These are phyloP conservation scores for Fraxinus ornus DNA, from an alignment of 305 asterid species.

Conservation along the genomic window DNA sequence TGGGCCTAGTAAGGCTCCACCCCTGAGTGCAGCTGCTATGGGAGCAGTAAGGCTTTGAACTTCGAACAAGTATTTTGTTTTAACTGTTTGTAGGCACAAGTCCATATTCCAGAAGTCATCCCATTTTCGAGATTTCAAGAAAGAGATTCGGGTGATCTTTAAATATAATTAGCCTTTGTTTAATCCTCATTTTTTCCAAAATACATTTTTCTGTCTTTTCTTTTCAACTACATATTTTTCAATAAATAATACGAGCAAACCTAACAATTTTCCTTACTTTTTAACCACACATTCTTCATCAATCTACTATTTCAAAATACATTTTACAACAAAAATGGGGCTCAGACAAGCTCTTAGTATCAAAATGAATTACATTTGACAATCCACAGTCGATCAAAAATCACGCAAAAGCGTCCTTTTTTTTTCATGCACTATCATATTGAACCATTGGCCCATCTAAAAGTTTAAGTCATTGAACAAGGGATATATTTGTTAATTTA, in stretches of 20 bases:
- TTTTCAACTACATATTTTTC: too few species aligned
- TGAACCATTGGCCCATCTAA: background rate
- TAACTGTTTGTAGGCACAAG: slow-evolving; percentile 79
- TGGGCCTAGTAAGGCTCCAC: too few species aligned
- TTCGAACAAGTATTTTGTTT: slow-evolving; percentile 65
- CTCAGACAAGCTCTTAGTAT: background rate
- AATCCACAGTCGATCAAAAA: slow-evolving; percentile 1
- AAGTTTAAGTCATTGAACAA: too few species aligned
- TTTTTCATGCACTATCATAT: slow-evolving; percentile 41
- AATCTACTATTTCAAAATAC: too few species aligned
- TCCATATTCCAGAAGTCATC: slow-evolving; percentile 86
- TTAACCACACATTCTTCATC: too few species aligned
- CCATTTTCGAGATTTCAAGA: slow-evolving; percentile 69
- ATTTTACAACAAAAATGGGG: too few species aligned
- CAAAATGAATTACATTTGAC: background rate
- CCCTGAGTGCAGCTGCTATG: slow-evolving; percentile 78
- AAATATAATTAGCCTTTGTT: background rate
- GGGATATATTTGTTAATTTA: too few species aligned
- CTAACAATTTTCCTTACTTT: too few species aligned
- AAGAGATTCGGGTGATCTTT: slow-evolving; percentile 12
- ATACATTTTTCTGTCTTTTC: too few species aligned
- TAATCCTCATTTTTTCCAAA: too few species aligned
- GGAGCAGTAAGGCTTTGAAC: slow-evolving; percentile 80
- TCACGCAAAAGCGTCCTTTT: background rate
- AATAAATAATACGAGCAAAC: too few species aligned